Percentiles rank a stretch among this genome's conserved stretches.
These are phyloP conservation scores for Starmerella scarabaei DNA, from an alignment of 805 yeast species.

Conservation along the genomic window DNA sequence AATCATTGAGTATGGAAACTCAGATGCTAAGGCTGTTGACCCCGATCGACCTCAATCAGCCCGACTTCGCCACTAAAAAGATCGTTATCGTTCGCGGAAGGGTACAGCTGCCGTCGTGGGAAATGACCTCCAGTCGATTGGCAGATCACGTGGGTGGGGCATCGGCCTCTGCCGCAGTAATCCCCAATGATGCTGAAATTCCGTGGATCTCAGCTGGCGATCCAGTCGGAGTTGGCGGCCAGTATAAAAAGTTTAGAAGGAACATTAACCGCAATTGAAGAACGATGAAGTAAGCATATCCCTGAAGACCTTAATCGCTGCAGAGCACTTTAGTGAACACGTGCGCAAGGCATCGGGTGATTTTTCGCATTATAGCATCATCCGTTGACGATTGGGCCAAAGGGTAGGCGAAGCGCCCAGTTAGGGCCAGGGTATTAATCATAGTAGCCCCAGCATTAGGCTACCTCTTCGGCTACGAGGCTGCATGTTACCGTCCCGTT, in stretches of 20 bases:
- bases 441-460: too few species aligned
- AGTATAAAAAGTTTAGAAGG: constrained; percentile 45
- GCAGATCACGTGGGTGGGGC: constrained; percentile 13
- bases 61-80: constrained; percentile 1
- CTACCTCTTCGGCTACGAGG: too few species aligned
- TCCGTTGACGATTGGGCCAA: too few species aligned
- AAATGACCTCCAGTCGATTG: constrained; percentile 29
- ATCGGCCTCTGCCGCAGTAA: too few species aligned
- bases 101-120: constrained; percentile 46
- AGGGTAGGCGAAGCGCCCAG: too few species aligned
- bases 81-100: constrained; percentile 16
- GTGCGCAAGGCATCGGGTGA: too few species aligned
- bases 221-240: constrained; percentile 34
- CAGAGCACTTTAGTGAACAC: too few species aligned
- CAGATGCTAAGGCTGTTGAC: constrained; percentile 43
- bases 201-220: constrained; percentile 34
- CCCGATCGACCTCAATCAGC: constrained; percentile 25
- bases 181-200: too few species aligned
- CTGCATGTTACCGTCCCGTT: too few species aligned
- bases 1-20: constrained; percentile 40
- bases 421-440: too few species aligned
- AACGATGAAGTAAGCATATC: background rate
- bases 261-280: constrained; percentile 32
- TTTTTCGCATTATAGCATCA: too few species aligned
- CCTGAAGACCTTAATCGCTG: too few species aligned